Evolutionary conservation across 306 rosid genomes (phyloP), one percentile per base, ranked within the genome.

Genomic region (Abrus precatorius): DNA sequence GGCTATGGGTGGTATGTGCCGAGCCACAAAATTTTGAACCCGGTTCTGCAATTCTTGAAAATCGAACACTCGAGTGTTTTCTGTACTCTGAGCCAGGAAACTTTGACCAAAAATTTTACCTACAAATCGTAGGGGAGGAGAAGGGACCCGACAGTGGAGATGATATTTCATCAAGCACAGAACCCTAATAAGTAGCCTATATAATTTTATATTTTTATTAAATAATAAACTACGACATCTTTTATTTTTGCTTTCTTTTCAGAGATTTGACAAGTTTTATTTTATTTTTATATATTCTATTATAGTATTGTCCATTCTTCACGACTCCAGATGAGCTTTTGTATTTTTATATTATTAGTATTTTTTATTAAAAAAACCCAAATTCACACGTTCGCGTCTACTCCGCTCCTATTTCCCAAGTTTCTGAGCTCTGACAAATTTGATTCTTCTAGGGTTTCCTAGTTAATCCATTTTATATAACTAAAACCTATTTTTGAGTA

Each of bases 181-280:
- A 89, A 89, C 92, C 91, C 93, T 91, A 91, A 85, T 79, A 80
- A 77, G 79, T 72, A 84, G 80, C 71, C 53, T 64, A 75, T 75
- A 28, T 44, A n/a, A 40, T 66, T 7, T 41, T 53, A 20, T 27
- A 10, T 27, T 52, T 11, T 9, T 62, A 6, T 43, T 5, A 80
- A 62, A 47, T 8, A 50, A 7, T 13, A 44, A 69, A 55, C n/a
- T 5, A 27, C 9, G 3, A 50, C 28, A 14, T 28, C 6, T 48
- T 52, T 43, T 9, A 13, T 27, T 61, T 73, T 30, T 4, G 20
- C 5, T 11, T 69, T 34, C 48, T 34, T 70, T 69, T 79, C 56
- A 38, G 59, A 11, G 76, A 76, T 34, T 45, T 34, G 72, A 63
- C 73, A 54, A 43, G 80, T 44, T 82, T 49, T 2, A 13, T 28